Conservation (phyloP, 805 yeast species). For the Candida alai region DNA sequence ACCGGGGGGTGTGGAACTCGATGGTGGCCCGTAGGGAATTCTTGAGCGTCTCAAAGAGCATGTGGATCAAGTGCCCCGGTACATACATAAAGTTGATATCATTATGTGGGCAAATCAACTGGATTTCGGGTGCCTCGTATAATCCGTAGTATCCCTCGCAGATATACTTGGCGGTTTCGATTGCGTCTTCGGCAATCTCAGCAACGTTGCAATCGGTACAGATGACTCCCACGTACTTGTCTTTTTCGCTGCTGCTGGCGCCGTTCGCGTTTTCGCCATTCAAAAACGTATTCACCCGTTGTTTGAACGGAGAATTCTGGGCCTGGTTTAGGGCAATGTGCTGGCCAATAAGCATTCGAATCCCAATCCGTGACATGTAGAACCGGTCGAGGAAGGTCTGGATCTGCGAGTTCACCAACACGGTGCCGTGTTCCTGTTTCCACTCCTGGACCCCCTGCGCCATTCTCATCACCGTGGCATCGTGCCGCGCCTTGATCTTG, state of each 20-base stretch:
- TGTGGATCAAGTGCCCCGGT: constrained; percentile 88
- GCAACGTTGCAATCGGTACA: constrained; percentile 80
- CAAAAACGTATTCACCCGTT: constrained; percentile 31
- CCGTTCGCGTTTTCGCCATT: constrained; percentile 23
- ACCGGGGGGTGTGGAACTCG: constrained; percentile 63
- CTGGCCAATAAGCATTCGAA: constrained; percentile 92
- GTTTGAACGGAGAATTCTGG: constrained; percentile 44
- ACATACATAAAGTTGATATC: constrained; percentile 80
- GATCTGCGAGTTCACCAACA: constrained; percentile 62
- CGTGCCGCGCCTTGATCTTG: constrained; percentile 78
- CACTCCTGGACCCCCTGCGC: constrained; percentile 92
- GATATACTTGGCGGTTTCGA: constrained; percentile 84
- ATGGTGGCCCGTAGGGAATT: constrained; percentile 87
- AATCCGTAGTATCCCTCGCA: constrained; percentile 90
- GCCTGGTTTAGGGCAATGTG: constrained; percentile 79
- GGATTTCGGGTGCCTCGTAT: constrained; percentile 81
- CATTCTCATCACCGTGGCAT: constrained; percentile 88
- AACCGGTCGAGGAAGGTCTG: constrained; percentile 82
- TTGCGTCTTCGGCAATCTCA: constrained; percentile 82
- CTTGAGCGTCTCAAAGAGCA: constrained; percentile 84
- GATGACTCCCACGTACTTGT: constrained; percentile 83
- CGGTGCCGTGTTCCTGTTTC: constrained; percentile 50
- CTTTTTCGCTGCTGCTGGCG: constrained; percentile 16
- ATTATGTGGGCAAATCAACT: constrained; percentile 70
- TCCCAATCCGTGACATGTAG: constrained; percentile 88